Percentiles rank a stretch among this genome's conserved stretches.
phyloP scores from a whole-genome alignment of 2,329 filamentous ascomycete genomes.

The Endothia cerciana region DNA sequence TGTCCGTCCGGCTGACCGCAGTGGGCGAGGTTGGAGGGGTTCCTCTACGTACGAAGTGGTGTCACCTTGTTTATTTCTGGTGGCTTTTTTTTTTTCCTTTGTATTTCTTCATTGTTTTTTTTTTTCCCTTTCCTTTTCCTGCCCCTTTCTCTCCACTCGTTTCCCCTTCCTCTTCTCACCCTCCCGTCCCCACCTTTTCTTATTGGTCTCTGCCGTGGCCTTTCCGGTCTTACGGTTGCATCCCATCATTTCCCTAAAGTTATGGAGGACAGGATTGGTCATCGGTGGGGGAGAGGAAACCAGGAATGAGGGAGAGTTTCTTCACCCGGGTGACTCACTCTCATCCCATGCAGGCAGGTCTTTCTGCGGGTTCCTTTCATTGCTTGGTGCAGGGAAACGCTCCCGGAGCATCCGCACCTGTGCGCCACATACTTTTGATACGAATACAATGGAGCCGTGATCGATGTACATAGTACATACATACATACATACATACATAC shows the following conservation, averaged over 20 bases:
- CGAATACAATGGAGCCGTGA: no score
- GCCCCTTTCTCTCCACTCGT: not conserved
- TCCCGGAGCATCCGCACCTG: not conserved
- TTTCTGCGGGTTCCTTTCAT: not conserved
- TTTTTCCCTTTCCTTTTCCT: not conserved
- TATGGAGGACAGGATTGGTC: no score
- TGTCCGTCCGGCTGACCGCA: no score
- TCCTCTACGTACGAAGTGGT: not conserved
- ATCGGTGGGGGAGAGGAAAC: no score
- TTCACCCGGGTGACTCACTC: slow-evolving; percentile 1
- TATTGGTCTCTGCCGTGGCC: not conserved
- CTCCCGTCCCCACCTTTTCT: not conserved
- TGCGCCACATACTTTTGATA: no score
- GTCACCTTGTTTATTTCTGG: not conserved
- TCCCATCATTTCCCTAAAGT: not conserved
- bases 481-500: no score
- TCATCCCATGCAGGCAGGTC: no score
- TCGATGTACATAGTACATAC: no score
- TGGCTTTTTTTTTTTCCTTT: not conserved
- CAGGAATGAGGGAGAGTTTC: no score
- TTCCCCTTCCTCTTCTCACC: not conserved
- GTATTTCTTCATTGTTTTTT: not conserved
- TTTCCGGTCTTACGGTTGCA: not conserved
- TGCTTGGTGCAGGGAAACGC: not conserved
- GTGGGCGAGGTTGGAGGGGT: no score